Conservation (phyloP, 495 filamentous ascomycete species). For the Tuber umbilicatum region DNA sequence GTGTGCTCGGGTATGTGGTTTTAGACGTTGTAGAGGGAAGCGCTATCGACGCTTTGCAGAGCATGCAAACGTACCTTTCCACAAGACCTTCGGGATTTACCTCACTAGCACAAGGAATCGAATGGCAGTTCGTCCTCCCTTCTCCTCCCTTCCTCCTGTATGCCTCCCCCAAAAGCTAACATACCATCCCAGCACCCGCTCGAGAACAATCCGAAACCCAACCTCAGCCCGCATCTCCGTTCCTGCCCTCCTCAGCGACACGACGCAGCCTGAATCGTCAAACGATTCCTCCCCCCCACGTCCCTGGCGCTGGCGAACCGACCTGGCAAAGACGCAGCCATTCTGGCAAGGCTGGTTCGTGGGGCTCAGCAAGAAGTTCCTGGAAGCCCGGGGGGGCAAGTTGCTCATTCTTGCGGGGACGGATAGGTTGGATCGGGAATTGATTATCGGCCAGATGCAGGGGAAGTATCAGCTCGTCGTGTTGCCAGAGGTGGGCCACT, state of each 20-base stretch:
- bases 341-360: conserved; percentile 95
- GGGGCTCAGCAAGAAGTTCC: conserved; percentile 81
- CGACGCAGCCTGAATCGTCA: not conserved
- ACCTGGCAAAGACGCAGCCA: conserved; percentile 73
- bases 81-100: conserved; percentile 74
- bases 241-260: conserved; percentile 56
- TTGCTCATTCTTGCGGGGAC: conserved; percentile 86
- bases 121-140: conserved; percentile 68
- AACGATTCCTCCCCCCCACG: conserved; percentile 39
- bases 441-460: conserved; percentile 81
- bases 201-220: conserved; percentile 78
- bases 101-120: conserved; percentile 68
- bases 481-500: conserved; percentile 90
- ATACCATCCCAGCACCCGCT: conserved; percentile 53
- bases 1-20: conserved; percentile 78
- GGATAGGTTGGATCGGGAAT: conserved; percentile 84
- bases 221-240: conserved; percentile 77
- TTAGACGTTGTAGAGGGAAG: conserved; percentile 90
- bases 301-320: conserved; percentile 80
- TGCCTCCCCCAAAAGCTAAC: conserved; percentile 5
- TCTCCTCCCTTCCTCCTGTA: not conserved
- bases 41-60: conserved; percentile 82
- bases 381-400: conserved; percentile 78
- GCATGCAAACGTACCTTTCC: conserved; percentile 85
- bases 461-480: conserved; percentile 95